Percentiles rank a stretch among this genome's conserved stretches.
Evolutionary conservation across 805 yeast species (phyloP).

Genomic region (Yamadazyma kitorensis): DNA sequence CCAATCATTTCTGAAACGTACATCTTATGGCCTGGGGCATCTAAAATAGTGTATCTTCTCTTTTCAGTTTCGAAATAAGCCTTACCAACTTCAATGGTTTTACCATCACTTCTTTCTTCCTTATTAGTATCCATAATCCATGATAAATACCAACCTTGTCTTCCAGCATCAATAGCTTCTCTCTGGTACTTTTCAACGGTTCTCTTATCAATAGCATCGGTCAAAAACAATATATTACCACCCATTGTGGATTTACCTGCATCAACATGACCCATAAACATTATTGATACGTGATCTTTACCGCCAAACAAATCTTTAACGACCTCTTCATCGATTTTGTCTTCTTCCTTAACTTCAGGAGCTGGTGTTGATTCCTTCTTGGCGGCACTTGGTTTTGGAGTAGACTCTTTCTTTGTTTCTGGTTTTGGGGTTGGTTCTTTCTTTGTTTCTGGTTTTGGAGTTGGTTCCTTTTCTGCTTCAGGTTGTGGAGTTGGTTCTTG

Average conservation of each 20-base stretch:
- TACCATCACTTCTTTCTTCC: conserved; percentile 98
- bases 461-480: conserved; percentile 16
- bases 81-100: conserved; percentile 98
- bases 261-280: conserved; percentile 99
- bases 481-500: conserved; percentile 15
- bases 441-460: conserved; percentile 28
- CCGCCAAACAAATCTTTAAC: conserved; percentile 94
- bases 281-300: conserved; percentile 93
- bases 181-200: conserved; percentile 97
- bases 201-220: conserved; percentile 98
- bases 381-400: conserved; percentile 15
- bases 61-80: conserved; percentile 97
- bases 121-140: conserved; percentile 99
- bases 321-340: conserved; percentile 78
- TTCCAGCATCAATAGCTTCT: conserved; percentile 98
- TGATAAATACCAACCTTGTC: conserved; percentile 99
- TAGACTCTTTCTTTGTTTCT: conserved; percentile 16
- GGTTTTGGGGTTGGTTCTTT: conserved; percentile 14
- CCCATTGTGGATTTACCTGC: conserved; percentile 99
- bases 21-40: conserved; percentile 99
- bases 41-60: conserved; percentile 96
- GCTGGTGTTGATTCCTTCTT: conserved; percentile 21
- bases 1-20: conserved; percentile 99
- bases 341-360: conserved; percentile 65
- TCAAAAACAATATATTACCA: conserved; percentile 88